These are phyloP conservation scores for Nothopassalora personata DNA, from an alignment of 2,329 filamentous ascomycete genomes.

Conservation along the genomic window DNA sequence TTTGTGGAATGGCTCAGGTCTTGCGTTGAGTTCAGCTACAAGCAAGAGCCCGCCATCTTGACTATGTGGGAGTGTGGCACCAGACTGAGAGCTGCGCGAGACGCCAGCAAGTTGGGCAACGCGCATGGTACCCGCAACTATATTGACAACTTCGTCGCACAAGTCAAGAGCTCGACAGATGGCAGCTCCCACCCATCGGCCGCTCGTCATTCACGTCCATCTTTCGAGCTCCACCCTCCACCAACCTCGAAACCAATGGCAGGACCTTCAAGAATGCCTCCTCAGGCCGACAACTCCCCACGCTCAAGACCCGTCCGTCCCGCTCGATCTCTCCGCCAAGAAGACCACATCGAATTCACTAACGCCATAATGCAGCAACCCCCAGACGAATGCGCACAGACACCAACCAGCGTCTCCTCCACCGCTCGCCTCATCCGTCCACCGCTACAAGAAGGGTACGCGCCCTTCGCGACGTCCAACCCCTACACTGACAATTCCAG, in stretches of 20 bases:
- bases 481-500: background rate
- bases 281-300: background rate
- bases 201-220: background rate
- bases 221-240: background rate
- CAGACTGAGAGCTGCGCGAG: background rate
- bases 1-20: conserved; percentile 18
- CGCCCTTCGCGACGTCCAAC: background rate
- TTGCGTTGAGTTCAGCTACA: conserved; percentile 1
- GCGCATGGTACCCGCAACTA: background rate
- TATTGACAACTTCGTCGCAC: background rate
- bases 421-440: background rate
- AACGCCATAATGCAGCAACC: background rate
- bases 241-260: background rate
- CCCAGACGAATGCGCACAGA: background rate
- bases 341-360: background rate
- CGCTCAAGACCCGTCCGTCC: background rate
- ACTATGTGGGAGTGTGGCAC: background rate
- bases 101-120: background rate
- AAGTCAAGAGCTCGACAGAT: background rate
- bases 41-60: background rate
- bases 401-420: background rate
- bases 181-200: background rate
- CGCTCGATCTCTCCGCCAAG: background rate
- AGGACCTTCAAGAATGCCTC: background rate
- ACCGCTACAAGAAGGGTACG: background rate